Conservation (phyloP, 495 filamentous ascomycete genomes). For the Halenospora varia region DNA sequence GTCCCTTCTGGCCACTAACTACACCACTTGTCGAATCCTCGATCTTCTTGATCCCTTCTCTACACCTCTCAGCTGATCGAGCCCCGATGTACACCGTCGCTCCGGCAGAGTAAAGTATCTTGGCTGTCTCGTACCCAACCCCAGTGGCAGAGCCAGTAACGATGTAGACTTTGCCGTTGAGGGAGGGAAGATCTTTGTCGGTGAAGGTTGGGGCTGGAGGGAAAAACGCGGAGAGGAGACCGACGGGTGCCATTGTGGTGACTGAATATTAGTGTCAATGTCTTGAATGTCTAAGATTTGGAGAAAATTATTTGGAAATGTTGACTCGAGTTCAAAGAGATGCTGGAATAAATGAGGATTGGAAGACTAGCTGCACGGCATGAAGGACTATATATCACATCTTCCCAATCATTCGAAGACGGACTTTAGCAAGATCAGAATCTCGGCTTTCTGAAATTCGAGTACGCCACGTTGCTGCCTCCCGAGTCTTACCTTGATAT, state of each 20-base stretch:
- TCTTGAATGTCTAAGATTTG: background rate
- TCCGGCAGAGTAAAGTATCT: constrained; percentile 35
- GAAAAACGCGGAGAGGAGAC: constrained; percentile 4
- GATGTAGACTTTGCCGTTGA: constrained; percentile 13
- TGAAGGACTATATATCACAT: too few species aligned
- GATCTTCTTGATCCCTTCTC: constrained; percentile 34
- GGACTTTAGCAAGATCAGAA: too few species aligned
- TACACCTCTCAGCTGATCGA: constrained; percentile 24
- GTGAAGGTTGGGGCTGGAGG: constrained; percentile 17
- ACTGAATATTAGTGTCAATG: background rate
- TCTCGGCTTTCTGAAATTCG: too few species aligned
- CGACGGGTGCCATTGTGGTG: background rate
- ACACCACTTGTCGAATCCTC: background rate
- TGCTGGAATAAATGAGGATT: too few species aligned
- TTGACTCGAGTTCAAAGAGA: background rate
- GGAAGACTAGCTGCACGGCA: too few species aligned
- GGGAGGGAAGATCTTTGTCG: constrained; percentile 14
- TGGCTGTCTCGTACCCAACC: constrained; percentile 36
- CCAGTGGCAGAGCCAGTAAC: constrained; percentile 21
- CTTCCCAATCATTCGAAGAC: too few species aligned
- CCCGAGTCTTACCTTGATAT: too few species aligned
- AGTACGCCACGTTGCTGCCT: too few species aligned
- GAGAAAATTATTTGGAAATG: background rate
- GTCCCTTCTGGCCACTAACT: constrained; percentile 21
- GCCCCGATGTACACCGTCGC: constrained; percentile 28